Percentiles rank a stretch among this genome's conserved stretches.
phyloP scores from a whole-genome alignment of 306 rosid genomes.

The Aeschynomene evenia region DNA sequence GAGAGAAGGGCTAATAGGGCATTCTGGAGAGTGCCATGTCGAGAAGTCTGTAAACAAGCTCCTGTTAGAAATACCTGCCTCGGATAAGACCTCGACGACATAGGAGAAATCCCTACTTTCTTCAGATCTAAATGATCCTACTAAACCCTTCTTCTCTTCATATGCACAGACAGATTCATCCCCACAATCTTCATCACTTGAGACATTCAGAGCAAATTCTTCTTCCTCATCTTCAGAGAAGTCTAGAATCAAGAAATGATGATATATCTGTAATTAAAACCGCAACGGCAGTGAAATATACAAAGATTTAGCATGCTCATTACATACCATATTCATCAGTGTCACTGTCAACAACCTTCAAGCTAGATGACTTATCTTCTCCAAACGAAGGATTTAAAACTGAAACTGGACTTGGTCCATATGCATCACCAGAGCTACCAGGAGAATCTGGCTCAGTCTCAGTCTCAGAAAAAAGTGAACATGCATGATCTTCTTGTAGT shows the following conservation, averaged over 20 bases:
- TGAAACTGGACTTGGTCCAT: conserved; percentile 73
- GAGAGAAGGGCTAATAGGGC: conserved; percentile 58
- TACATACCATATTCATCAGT: conserved; percentile 48
- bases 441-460: conserved; percentile 40
- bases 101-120: conserved; percentile 76
- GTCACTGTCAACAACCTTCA: conserved; percentile 31
- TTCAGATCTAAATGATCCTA: conserved; percentile 46
- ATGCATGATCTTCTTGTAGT: conserved; percentile 38
- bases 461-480: conserved; percentile 37
- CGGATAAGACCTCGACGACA: conserved; percentile 64
- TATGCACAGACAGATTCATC: conserved; percentile 36
- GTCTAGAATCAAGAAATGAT: conserved; percentile 50
- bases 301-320: not conserved
- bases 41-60: conserved; percentile 40
- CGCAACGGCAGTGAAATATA: not conserved
- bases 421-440: conserved; percentile 44
- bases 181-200: conserved; percentile 70
- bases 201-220: conserved; percentile 59
- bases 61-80: conserved; percentile 44
- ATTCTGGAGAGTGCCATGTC: conserved; percentile 54
- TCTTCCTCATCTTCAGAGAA: conserved; percentile 54
- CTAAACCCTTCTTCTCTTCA: conserved; percentile 37
- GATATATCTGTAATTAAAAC: conserved; percentile 29
- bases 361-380: conserved; percentile 36
- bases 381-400: conserved; percentile 60